phyloP scores from a whole-genome alignment of 2,329 filamentous ascomycete genomes.

The Hymenoscyphus linearis region DNA sequence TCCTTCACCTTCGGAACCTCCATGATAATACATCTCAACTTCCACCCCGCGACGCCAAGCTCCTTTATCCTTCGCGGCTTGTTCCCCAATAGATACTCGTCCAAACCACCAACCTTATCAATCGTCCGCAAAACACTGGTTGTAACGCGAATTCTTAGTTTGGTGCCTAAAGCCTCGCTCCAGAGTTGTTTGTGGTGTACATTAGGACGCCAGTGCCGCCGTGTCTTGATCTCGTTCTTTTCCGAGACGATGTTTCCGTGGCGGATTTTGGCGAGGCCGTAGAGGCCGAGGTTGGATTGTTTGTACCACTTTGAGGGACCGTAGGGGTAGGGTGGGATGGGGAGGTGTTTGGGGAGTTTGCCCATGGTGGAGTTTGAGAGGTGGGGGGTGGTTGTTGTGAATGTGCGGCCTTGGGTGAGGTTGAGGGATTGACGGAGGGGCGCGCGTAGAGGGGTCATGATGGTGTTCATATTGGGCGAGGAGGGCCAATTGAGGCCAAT shows the following conservation, averaged over 20 bases:
- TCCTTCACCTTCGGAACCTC: conserved; percentile 65
- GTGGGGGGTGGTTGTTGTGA: conserved; percentile 30
- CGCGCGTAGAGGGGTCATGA: conserved; percentile 23
- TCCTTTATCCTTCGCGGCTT: conserved; percentile 76
- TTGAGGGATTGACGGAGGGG: conserved; percentile 24
- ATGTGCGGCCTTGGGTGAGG: conserved; percentile 27
- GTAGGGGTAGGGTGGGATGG: conserved; percentile 64
- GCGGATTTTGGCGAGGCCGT: conserved; percentile 64
- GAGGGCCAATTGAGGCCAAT: not conserved
- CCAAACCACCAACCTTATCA: conserved; percentile 80
- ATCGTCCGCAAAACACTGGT: conserved; percentile 68
- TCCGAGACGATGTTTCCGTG: conserved; percentile 74
- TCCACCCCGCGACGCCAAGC: conserved; percentile 86
- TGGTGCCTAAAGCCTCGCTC: too few species aligned
- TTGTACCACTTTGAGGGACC: conserved; percentile 68
- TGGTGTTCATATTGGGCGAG: not conserved
- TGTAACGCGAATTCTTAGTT: conserved; percentile 64
- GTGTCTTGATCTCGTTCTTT: conserved; percentile 63
- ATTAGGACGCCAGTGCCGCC: conserved; percentile 71
- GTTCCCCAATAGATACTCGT: conserved; percentile 82
- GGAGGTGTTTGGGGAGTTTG: conserved; percentile 35
- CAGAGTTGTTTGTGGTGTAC: too few species aligned
- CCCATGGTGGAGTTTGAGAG: too few species aligned
- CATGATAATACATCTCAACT: conserved; percentile 83
- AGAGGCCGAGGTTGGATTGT: conserved; percentile 72